Evolutionary conservation across 108 stramenopile genomes (phyloP).

Genomic region (Cyclotella sp.): DNA sequence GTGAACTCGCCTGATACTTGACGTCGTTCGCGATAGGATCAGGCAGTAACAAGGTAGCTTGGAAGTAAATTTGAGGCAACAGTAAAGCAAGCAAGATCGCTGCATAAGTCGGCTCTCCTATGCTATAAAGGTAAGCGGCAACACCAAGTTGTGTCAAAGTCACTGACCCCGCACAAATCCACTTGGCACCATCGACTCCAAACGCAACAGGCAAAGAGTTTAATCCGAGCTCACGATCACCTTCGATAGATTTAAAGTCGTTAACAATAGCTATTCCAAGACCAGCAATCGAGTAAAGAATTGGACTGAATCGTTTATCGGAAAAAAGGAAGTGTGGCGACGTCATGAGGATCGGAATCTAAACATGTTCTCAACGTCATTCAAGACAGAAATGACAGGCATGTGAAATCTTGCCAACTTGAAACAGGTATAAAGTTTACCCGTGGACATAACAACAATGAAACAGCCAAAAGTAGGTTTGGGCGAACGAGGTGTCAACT

Average conservation of each 20-base stretch:
- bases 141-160: slow-evolving; percentile 92
- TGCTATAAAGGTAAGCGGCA: slow-evolving; percentile 86
- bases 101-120: slow-evolving; percentile 89
- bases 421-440: no score
- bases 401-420: no score
- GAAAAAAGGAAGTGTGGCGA: neutral
- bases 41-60: slow-evolving; percentile 88
- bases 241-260: slow-evolving; percentile 98
- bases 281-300: slow-evolving; percentile 94
- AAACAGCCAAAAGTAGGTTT: neutral
- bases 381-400: no score
- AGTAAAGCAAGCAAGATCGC: slow-evolving; percentile 78
- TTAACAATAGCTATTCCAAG: slow-evolving; percentile 96
- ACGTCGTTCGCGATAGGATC: slow-evolving; percentile 96
- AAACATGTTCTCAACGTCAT: no score
- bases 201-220: slow-evolving; percentile 95
- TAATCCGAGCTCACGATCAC: slow-evolving; percentile 91
- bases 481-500: slow-evolving; percentile 32
- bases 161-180: slow-evolving; percentile 90
- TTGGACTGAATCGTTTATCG: slow-evolving; percentile 60
- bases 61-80: slow-evolving; percentile 93
- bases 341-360: neutral
- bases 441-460: no score
- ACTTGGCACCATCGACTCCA: slow-evolving; percentile 95
- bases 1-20: slow-evolving; percentile 93